Evolutionary conservation across 1,284 basidiomycete genomes (phyloP).

Genomic region (Chiua sp.): DNA sequence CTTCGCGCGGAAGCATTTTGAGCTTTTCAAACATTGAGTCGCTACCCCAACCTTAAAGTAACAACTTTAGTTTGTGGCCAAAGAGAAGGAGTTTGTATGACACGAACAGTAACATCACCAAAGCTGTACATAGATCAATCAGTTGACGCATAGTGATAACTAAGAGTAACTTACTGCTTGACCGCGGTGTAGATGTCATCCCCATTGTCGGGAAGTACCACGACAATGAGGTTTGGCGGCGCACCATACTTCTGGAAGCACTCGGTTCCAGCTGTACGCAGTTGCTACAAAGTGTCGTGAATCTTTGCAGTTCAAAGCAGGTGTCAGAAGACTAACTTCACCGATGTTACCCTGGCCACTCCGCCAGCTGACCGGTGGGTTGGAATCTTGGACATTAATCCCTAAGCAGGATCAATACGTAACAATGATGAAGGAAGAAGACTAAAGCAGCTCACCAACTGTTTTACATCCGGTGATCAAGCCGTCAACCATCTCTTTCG

Average conservation of each 20-base stretch:
- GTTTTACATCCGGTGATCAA: conserved; percentile 51
- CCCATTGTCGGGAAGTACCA: conserved; percentile 73
- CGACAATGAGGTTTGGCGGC: conserved; percentile 64
- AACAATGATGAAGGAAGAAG: not conserved
- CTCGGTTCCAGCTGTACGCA: conserved; percentile 51
- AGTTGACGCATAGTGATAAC: conserved; percentile 5
- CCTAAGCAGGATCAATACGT: conserved; percentile 41
- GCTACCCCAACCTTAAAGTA: conserved; percentile 63
- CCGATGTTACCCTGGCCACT: conserved; percentile 59
- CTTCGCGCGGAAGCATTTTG: conserved; percentile 66
- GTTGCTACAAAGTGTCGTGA: conserved; percentile 42
- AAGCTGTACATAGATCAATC: conserved; percentile 51
- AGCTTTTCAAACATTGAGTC: conserved; percentile 73
- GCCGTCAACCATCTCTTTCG: conserved; percentile 54
- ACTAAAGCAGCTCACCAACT: conserved; percentile 54
- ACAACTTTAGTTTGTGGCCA: conserved; percentile 1
- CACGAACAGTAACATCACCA: conserved; percentile 66
- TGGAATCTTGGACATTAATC: conserved; percentile 49
- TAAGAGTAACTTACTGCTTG: conserved; percentile 64
- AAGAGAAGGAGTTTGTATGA: not conserved
- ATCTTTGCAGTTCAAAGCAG: not conserved
- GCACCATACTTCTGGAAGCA: conserved; percentile 44
- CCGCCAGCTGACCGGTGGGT: conserved; percentile 52
- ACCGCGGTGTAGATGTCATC: conserved; percentile 76
- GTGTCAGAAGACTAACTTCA: conserved; percentile 39